phyloP scores from a whole-genome alignment of 345 rosid genomes.

The Arabidopsis suecica region DNA sequence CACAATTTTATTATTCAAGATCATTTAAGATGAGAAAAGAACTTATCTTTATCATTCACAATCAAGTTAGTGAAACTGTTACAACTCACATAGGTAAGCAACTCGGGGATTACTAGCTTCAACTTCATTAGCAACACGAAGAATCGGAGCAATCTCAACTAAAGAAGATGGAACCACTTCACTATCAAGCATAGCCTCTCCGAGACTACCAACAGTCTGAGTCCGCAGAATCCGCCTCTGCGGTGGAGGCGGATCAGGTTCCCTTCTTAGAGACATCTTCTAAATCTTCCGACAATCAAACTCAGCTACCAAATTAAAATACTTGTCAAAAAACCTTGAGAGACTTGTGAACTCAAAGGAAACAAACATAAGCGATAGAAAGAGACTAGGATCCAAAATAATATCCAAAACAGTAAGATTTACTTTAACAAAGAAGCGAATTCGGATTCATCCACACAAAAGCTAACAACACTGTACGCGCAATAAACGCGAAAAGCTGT shows the following conservation, averaged over 20 bases:
- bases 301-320: conserved; percentile 20
- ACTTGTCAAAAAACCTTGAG: conserved; percentile 26
- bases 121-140: conserved; percentile 72
- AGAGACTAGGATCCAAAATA: conserved; percentile 1
- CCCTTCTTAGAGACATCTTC: conserved; percentile 61
- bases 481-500: conserved; percentile 29
- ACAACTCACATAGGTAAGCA: conserved; percentile 65
- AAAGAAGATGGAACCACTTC: conserved; percentile 73
- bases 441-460: conserved; percentile 8
- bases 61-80: background rate
- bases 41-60: background rate
- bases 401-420: conserved; percentile 27
- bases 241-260: conserved; percentile 48
- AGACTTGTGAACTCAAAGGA: background rate
- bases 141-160: conserved; percentile 69
- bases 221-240: conserved; percentile 61
- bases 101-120: conserved; percentile 62
- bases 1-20: background rate
- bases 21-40: background rate
- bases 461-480: conserved; percentile 15
- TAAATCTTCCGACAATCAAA: conserved; percentile 18
- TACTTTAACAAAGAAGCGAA: conserved; percentile 21
- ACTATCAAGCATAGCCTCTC: conserved; percentile 70
- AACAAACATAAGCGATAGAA: background rate
- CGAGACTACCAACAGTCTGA: conserved; percentile 62